Evolutionary conservation across 2,329 filamentous ascomycete species (phyloP).

Genomic region (Geosmithia putterillii): DNA sequence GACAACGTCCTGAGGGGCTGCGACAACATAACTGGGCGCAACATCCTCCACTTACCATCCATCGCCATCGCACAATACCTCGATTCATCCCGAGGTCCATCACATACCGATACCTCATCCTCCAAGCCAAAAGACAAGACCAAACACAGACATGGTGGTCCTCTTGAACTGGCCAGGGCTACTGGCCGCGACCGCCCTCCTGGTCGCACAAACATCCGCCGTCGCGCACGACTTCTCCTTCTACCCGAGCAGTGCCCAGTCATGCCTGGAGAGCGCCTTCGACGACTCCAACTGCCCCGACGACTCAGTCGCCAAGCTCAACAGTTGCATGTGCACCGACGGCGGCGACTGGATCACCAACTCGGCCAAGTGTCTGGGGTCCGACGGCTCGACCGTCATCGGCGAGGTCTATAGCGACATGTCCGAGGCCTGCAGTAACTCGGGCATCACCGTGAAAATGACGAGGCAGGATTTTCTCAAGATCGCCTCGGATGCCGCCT

Average conservation of each 20-base stretch:
- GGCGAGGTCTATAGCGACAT: conserved; percentile 26
- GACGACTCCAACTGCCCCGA: conserved; percentile 22
- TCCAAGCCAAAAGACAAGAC: too few species aligned
- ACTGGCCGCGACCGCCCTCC: background rate
- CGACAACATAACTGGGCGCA: too few species aligned
- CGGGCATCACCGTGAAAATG: conserved; percentile 24
- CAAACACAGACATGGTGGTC: too few species aligned
- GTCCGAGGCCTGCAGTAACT: conserved; percentile 23
- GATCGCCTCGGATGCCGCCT: conserved; percentile 11
- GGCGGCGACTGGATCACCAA: conserved; percentile 29
- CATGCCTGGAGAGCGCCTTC: conserved; percentile 24
- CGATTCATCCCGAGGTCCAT: too few species aligned
- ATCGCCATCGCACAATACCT: too few species aligned
- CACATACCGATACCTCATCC: too few species aligned
- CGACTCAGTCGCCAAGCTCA: conserved; percentile 17
- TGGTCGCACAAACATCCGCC: conserved; percentile 13
- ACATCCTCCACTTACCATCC: too few species aligned
- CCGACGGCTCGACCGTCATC: conserved; percentile 17
- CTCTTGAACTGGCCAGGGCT: background rate
- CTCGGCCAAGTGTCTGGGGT: conserved; percentile 26
- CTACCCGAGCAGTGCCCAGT: conserved; percentile 26
- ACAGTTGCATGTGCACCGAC: conserved; percentile 32
- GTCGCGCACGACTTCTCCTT: conserved; percentile 21
- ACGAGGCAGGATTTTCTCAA: conserved; percentile 25
- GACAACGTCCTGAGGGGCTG: too few species aligned